Base-by-base conservation (phyloP, 2,329 filamentous ascomycete species). In the Aspergillus tubingensis region DNA sequence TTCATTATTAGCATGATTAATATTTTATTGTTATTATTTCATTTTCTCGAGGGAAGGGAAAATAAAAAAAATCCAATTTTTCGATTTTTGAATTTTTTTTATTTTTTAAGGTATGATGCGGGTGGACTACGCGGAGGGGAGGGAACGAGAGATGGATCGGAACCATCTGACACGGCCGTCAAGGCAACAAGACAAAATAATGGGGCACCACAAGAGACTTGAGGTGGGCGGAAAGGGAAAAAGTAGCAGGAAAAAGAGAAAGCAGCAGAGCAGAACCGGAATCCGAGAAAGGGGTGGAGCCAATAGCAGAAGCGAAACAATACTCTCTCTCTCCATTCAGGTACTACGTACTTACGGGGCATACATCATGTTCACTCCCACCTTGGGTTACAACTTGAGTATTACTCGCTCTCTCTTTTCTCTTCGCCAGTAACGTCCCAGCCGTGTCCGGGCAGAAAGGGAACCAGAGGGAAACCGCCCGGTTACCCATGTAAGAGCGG, bases 161-260 rank as follows among this genome's bases (percentile, higher is more conserved):
- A 54, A 60, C 64, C 65, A 70, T 66, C 67, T 66, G 65, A 71
- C 64, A 68, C 58, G 66, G 57, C 41, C 56, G 58, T 64, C 48
- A 53, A 54, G 51, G 65, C 65, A 60, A 61, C 61, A 57, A 57
- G 54, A 41, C 54, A 38, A 58, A 61, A 65, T 63, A 59, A 62
- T 63, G 62, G 59, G 54, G 62, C 58, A 63, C 59, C 30, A 60
- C 60, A 59, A 27, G 39, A 30, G 41, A 27, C 25, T 43, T 32
- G 38, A 17, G 21, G 25, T 54, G 43, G 51, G 62, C 55, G 62
- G 59, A 64, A 66, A 60, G 50, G 63, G 32, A 36, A 36, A 65
- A 57, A 67, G 38, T 19, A 27, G 53, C 30, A 47, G 57, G 36
- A 53, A 54, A 54, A 17, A 50, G 36, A 39, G 44, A 52, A 41